These are phyloP conservation scores for Acanthochlamys bracteata DNA, from an alignment of 106 monocot species.

Conservation along the genomic window DNA sequence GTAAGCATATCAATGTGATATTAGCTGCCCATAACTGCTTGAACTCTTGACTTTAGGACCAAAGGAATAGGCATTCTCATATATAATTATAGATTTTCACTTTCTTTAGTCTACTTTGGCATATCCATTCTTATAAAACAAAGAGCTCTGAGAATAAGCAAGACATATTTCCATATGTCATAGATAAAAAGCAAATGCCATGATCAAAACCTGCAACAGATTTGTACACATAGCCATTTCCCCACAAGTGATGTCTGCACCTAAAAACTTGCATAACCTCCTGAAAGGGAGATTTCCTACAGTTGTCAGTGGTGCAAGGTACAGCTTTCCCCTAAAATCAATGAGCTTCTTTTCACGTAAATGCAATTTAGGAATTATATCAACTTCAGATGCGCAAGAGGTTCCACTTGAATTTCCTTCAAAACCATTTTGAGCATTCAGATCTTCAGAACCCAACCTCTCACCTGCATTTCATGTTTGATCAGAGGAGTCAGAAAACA, in stretches of 20 bases:
- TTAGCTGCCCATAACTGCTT: no score
- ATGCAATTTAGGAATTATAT: conserved; percentile 30
- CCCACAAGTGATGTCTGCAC: conserved; percentile 93
- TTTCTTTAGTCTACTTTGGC: no score
- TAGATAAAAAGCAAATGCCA: no score
- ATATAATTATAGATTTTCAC: no score
- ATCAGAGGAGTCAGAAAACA: no score
- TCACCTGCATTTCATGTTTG: no score
- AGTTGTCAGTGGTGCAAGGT: conserved; percentile 90
- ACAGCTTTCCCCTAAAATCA: conserved; percentile 88
- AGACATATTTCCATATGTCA: no score
- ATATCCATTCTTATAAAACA: no score
- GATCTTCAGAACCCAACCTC: conserved; percentile 17
- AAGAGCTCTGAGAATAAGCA: no score
- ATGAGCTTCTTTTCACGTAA: conserved; percentile 73
- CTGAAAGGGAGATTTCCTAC: conserved; percentile 98
- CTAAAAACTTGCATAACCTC: conserved; percentile 74
- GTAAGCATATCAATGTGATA: no score
- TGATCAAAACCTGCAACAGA: conserved; percentile 61
- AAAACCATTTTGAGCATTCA: neutral
- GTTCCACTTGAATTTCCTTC: conserved; percentile 9
- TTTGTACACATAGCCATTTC: conserved; percentile 99
- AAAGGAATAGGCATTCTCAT: no score
- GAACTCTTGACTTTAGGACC: no score
- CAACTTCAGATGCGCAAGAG: conserved; percentile 26